Percentiles rank a stretch among this genome's conserved stretches.
phyloP scores from a whole-genome alignment of 1,284 basidiomycete species.

The Fomes fomentarius region DNA sequence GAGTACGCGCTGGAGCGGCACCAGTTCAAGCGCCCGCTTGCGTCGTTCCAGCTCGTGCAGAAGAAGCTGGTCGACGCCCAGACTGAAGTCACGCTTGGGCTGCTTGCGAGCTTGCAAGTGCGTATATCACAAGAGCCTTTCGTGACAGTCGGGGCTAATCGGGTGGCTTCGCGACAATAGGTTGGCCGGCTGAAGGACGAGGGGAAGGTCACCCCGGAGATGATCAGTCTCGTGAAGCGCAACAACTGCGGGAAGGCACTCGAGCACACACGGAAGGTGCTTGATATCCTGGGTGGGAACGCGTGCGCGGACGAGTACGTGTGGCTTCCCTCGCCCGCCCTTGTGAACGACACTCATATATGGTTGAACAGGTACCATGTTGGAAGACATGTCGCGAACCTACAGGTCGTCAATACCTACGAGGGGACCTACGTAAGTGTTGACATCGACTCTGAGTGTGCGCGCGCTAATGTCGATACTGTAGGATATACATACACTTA shows the following conservation, averaged over 20 bases:
- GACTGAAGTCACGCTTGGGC: conserved; percentile 83
- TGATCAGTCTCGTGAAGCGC: conserved; percentile 94
- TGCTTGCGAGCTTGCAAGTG: conserved; percentile 70
- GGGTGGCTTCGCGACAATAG: conserved; percentile 37
- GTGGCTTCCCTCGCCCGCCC: neutral
- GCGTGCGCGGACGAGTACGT: conserved; percentile 87
- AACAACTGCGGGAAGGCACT: conserved; percentile 97
- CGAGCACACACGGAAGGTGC: conserved; percentile 74
- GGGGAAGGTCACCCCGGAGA: conserved; percentile 83
- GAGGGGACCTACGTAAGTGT: conserved; percentile 71
- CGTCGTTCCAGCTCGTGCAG: conserved; percentile 95
- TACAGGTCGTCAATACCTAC: conserved; percentile 93
- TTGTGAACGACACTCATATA: neutral
- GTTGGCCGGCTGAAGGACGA: conserved; percentile 91
- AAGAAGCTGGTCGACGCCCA: conserved; percentile 96
- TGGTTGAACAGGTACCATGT: conserved; percentile 74
- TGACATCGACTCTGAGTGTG: neutral
- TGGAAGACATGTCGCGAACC: conserved; percentile 87
- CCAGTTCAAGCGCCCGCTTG: conserved; percentile 90
- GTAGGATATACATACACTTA: conserved; percentile 85
- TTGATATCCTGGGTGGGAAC: conserved; percentile 93
- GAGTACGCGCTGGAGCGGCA: conserved; percentile 88
- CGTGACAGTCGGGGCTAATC: too few relatives aligned
- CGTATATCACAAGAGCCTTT: too few relatives aligned
- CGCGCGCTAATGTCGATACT: conserved; percentile 5